These are phyloP conservation scores for Cetradonia linearis DNA, from an alignment of 495 filamentous ascomycete species.

Conservation along the genomic window DNA sequence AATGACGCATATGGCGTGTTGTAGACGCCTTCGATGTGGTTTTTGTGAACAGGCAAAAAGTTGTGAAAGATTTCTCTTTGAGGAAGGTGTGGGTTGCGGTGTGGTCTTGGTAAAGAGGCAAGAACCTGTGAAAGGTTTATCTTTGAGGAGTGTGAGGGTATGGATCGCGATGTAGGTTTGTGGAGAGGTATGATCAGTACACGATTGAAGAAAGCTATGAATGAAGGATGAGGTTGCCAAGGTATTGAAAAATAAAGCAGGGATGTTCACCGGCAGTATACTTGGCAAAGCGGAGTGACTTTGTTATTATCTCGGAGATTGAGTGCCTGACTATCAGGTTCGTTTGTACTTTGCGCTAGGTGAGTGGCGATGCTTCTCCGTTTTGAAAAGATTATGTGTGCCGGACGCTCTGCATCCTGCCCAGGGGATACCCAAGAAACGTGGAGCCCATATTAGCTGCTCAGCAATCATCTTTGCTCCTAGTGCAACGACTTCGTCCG, in stretches of 20 bases:
- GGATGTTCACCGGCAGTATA: not conserved
- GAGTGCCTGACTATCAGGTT: not conserved
- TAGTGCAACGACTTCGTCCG: no score
- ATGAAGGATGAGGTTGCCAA: not conserved
- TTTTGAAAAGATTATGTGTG: no score
- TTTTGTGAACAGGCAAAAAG: not conserved
- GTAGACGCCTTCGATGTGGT: not conserved
- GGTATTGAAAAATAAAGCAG: not conserved
- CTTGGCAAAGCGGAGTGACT: not conserved
- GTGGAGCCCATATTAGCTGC: no score
- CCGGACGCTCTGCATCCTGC: no score
- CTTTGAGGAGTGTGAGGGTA: no score
- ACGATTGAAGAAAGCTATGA: not conserved
- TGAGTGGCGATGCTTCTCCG: no score
- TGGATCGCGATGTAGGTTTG: no score
- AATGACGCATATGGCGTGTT: not conserved
- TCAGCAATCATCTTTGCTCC: no score
- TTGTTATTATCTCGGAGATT: not conserved
- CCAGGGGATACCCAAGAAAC: no score
- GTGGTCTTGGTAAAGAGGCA: not conserved
- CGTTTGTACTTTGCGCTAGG: not conserved
- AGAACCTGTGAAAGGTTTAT: not conserved
- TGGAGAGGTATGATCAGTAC: no score
- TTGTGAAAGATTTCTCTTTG: not conserved
- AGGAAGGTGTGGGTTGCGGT: not conserved